A percentile compares a stretch with the other conserved stretches of the same genome.
phyloP scores from a whole-genome alignment of 2,329 filamentous ascomycete genomes.

The Neurospora sp. region DNA sequence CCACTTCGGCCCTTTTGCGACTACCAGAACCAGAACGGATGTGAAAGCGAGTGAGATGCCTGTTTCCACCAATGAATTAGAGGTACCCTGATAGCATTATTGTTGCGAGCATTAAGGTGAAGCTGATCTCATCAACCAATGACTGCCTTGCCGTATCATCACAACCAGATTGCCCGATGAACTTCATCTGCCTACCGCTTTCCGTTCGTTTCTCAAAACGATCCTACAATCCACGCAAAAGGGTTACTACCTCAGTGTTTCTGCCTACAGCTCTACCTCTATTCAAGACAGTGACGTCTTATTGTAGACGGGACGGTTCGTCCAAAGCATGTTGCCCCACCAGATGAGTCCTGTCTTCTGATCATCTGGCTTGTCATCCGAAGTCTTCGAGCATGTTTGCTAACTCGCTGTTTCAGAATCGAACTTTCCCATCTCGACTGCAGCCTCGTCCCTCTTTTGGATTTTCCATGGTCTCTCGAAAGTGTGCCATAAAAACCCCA shows the following conservation, averaged over 20 bases:
- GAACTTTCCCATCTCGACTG: background rate
- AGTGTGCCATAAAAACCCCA: background rate
- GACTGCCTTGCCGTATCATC: background rate
- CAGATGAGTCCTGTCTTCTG: background rate
- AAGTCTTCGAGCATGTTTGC: background rate
- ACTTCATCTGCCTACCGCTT: background rate
- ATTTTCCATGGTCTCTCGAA: background rate
- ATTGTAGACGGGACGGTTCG: background rate
- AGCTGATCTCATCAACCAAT: background rate
- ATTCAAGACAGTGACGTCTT: background rate
- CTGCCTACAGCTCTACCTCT: background rate
- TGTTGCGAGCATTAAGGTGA: background rate
- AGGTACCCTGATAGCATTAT: background rate
- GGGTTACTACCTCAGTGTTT: background rate
- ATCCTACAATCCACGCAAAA: background rate
- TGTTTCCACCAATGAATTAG: background rate
- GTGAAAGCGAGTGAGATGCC: background rate
- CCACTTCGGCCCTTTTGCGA: background rate
- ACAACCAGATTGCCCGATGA: background rate
- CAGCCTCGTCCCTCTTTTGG: background rate
- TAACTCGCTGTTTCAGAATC: background rate
- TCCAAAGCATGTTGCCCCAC: background rate
- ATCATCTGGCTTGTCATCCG: background rate
- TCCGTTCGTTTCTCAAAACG: background rate
- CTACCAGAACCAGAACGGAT: too few relatives aligned